Percentiles rank a stretch among this genome's conserved stretches.
These are phyloP conservation scores for Pleurotus salmoneostramineus DNA, from an alignment of 768 basidiomycete species.

Conservation along the genomic window DNA sequence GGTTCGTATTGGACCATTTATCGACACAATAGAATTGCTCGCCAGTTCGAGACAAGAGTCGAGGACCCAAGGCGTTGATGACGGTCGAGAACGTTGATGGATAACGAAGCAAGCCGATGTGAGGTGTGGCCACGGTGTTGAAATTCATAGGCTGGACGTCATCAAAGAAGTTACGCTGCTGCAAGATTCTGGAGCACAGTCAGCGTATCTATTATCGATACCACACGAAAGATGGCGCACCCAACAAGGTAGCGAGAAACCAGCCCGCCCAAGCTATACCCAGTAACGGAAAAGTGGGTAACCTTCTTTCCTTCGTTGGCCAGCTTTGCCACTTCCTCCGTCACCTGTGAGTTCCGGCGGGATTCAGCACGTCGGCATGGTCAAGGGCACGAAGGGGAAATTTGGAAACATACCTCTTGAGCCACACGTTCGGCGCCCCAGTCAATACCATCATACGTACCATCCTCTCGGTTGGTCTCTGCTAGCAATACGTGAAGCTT, in stretches of 20 bases:
- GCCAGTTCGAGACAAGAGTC: constrained; percentile 73
- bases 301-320: constrained; percentile 53
- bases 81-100: constrained; percentile 55
- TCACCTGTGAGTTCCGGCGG: constrained; percentile 36
- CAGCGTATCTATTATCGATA: not conserved
- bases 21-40: constrained; percentile 75
- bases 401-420: constrained; percentile 54
- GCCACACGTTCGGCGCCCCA: constrained; percentile 72
- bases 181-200: constrained; percentile 44
- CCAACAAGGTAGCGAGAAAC: constrained; percentile 78
- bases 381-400: not conserved
- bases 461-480: constrained; percentile 46
- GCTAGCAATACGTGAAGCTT: constrained; percentile 49
- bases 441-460: constrained; percentile 70
- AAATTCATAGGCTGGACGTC: constrained; percentile 74
- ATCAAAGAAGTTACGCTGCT: constrained; percentile 70
- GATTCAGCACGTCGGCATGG: not conserved
- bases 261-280: constrained; percentile 81
- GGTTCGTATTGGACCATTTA: constrained; percentile 64
- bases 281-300: constrained; percentile 66
- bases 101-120: constrained; percentile 70
- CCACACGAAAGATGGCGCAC: constrained; percentile 24
- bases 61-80: constrained; percentile 55
- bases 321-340: constrained; percentile 50
- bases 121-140: constrained; percentile 79